phyloP scores from a whole-genome alignment of 1,284 basidiomycete genomes.

The Ustilago sp. region DNA sequence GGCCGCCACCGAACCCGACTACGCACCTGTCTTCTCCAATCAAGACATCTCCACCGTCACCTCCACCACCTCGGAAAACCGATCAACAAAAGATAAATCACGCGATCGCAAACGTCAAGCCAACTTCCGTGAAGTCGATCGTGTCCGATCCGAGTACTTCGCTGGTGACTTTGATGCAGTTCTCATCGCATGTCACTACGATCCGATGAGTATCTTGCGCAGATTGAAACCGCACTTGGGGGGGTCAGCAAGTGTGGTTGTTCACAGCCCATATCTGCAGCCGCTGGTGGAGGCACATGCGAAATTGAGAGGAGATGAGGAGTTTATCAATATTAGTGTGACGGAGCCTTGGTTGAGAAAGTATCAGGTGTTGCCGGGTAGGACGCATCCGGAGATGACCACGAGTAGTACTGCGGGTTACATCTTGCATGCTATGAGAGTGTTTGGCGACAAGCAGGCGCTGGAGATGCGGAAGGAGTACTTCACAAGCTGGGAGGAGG shows the following conservation, averaged over 20 bases:
- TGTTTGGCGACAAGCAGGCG: conserved; percentile 70
- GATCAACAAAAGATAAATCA: conserved; percentile 39
- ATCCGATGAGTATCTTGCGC: conserved; percentile 84
- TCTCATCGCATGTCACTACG: conserved; percentile 85
- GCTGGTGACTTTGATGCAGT: conserved; percentile 76
- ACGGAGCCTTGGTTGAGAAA: conserved; percentile 89
- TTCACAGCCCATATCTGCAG: conserved; percentile 83
- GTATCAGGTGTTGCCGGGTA: conserved; percentile 93
- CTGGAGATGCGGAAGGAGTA: conserved; percentile 34
- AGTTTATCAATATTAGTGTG: conserved; percentile 82
- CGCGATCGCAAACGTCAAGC: conserved; percentile 53
- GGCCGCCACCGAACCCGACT: conserved; percentile 58
- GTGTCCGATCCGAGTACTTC: conserved; percentile 83
- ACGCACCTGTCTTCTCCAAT: conserved; percentile 37
- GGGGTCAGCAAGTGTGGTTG: conserved; percentile 86
- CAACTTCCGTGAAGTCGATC: conserved; percentile 30
- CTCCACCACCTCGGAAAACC: not conserved
- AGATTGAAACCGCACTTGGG: conserved; percentile 80
- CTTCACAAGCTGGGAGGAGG: conserved; percentile 6
- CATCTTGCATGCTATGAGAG: conserved; percentile 83
- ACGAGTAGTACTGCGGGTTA: conserved; percentile 90
- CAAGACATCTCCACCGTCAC: conserved; percentile 23
- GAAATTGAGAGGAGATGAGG: conserved; percentile 77
- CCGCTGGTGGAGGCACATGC: conserved; percentile 82
- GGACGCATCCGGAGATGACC: conserved; percentile 95